Evolutionary conservation across 148 eudicot genomes (phyloP), one percentile per base, ranked within the genome.

Genomic region (Oxyria digyna): DNA sequence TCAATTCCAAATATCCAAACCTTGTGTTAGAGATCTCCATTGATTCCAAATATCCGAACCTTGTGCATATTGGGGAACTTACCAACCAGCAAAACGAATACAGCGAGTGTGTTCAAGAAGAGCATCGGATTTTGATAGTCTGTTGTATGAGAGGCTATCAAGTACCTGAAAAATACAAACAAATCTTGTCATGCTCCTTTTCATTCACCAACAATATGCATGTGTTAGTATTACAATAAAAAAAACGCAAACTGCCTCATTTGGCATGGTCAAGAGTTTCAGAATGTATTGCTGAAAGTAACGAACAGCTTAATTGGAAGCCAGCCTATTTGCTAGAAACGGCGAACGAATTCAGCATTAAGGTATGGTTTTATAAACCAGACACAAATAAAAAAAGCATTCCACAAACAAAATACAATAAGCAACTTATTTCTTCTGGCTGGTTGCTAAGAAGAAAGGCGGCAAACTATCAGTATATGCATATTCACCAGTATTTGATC

Each of bases 111-210:
- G 79, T 89, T 89, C 69, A 89, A 40, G 71, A 85, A 81, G 12
- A 89, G 89, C 96, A 89, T 89, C 0, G 96, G 91, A 67, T 89
- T 78, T 64, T 89, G 87, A 67, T 89, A 89, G 74, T 89, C 87
- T 9, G 96, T 89, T 17, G 96, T 89, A 79, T 89, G 96, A 1
- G 96, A 86, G 49, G 96, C 96, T 81, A 89, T 86, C 74, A 89
- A 67, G 78, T 89, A 89, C 78, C 96, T 89, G 85, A 42, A 43
- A 2, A 14, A 3, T 9, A 65, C 23, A n/a, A 67, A 55, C 17
- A 55, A 54, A 54, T 26, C 29, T 13, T 26, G 5, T 54, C 62
- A 54, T 8, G 24, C 24, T 18, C 4, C 21, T 11, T 20, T 54
- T 20, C 26, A 54, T 42, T 9, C 45, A 42, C 45, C 38, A 35